These are phyloP conservation scores for Aquilaria yunnanensis DNA, from an alignment of 345 rosid species.

Conservation along the genomic window DNA sequence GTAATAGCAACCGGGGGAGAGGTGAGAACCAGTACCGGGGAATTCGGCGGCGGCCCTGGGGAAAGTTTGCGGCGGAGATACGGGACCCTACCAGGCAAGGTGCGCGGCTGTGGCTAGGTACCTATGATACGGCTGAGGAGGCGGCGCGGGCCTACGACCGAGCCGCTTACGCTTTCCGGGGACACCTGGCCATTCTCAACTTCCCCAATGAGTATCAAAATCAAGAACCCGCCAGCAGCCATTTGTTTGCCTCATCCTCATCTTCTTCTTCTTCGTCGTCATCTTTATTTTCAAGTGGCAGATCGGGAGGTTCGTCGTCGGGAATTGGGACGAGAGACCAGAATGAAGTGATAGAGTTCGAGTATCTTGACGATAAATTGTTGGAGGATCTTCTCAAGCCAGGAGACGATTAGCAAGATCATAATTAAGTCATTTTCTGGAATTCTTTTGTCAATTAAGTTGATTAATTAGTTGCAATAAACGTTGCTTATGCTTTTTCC, in stretches of 20 bases:
- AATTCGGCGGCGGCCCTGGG: constrained; percentile 74
- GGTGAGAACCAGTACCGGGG: constrained; percentile 55
- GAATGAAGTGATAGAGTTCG: constrained; percentile 63
- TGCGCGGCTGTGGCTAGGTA: constrained; percentile 65
- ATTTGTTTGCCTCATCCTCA: neutral
- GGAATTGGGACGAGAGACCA: constrained; percentile 5
- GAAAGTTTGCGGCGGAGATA: constrained; percentile 78
- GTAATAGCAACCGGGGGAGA: neutral
- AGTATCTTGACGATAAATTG: constrained; percentile 59
- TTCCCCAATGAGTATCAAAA: constrained; percentile 54
- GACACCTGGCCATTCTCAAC: constrained; percentile 54
- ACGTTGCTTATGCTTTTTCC: too few relatives aligned
- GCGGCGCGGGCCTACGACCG: constrained; percentile 60
- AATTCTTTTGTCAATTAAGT: neutral
- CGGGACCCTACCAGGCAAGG: constrained; percentile 69
- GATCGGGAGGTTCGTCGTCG: constrained; percentile 14
- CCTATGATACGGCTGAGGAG: constrained; percentile 48
- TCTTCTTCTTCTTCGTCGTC: constrained; percentile 4
- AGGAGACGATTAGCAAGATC: neutral
- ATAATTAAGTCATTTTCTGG: neutral
- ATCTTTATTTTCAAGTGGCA: constrained; percentile 8
- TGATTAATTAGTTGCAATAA: neutral
- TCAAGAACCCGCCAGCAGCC: neutral
- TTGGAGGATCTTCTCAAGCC: constrained; percentile 66
- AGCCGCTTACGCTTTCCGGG: constrained; percentile 53